Base-by-base conservation (phyloP, 1,284 basidiomycete genomes). In the Naganishia cerealis region DNA sequence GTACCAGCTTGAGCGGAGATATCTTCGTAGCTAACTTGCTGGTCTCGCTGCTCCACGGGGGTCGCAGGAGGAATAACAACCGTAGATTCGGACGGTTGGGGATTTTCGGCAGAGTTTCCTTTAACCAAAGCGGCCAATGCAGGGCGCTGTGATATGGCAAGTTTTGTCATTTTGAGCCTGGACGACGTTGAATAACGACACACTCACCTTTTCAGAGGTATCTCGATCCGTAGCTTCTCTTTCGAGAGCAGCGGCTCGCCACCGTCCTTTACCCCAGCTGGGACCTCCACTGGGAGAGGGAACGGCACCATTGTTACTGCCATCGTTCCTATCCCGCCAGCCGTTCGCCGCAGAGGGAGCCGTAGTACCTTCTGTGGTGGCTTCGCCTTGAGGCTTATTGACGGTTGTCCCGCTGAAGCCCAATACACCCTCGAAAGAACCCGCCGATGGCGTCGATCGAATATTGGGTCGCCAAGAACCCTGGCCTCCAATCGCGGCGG, bases 371-470 rank as follows among this genome's bases (percentile, higher is more conserved):
- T 66, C 71, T 1, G 13, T 38, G 10, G 38, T 40, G 50, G 59
- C 39, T 43, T 56, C 43, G 52, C 40, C 46, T 38, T 53, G 55
- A 29, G 71, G 56, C 59, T 70, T 71, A 48, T 70, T 66, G 24
- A 65, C 57, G 29, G 69, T 39, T 12, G 70, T 21, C 57, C 70
- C 71, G 57, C 77, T 76, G 68, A 79, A 80, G 3, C 78, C 80
- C 10, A 80, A 73, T 33, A 80, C 80, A 53, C 79, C 80, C 57
- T 81, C 80, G 67, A 81, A 81, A 12, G 71, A 77, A 67, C 78
- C 79, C 12, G 78, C 77, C 18, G 71, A 54, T 1, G 70, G 63
- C 2, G 59, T 65, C 33, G 73, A 74, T 29, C 76, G 72, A 39
- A 62, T 26, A n/a, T 72, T 67, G 9, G 77, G 73, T 39, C 80